These are phyloP conservation scores for Ilex asprella DNA, from an alignment of 257 asterid species.

Conservation along the genomic window DNA sequence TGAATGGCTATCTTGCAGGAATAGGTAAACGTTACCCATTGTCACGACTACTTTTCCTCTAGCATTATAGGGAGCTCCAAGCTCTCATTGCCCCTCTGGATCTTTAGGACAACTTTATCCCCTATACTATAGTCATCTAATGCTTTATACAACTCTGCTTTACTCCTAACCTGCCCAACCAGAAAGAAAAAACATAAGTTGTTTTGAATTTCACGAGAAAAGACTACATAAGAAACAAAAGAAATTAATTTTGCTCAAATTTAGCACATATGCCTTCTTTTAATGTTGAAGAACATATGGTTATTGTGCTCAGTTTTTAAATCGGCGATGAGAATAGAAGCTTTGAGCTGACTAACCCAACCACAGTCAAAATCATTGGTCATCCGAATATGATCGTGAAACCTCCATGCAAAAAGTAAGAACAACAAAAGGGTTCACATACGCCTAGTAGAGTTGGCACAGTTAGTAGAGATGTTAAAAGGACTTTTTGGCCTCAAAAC, in stretches of 20 bases:
- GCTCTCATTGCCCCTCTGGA: constrained; percentile 49
- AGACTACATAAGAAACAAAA: too few species aligned
- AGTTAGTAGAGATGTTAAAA: too few species aligned
- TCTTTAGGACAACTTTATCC: constrained; percentile 55
- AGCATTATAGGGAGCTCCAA: constrained; percentile 59
- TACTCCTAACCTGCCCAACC: constrained; percentile 55
- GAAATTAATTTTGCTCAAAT: neutral
- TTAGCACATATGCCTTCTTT: neutral
- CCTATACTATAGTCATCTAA: constrained; percentile 74
- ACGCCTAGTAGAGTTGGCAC: too few species aligned
- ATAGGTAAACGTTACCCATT: too few species aligned
- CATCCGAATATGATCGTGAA: too few species aligned
- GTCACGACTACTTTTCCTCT: constrained; percentile 48
- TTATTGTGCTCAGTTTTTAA: neutral
- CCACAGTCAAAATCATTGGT: neutral
- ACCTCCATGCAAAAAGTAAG: too few species aligned
- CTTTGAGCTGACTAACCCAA: neutral
- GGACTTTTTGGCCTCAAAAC: too few species aligned
- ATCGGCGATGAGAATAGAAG: neutral
- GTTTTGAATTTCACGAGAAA: neutral
- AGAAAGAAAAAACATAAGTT: constrained; percentile 7
- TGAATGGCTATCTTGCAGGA: too few species aligned
- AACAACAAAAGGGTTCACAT: too few species aligned
- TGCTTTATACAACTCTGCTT: constrained; percentile 60
- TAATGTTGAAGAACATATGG: neutral